Base-by-base conservation (phyloP, 495 filamentous ascomycete genomes). In the Aspergillus taichungensis region DNA sequence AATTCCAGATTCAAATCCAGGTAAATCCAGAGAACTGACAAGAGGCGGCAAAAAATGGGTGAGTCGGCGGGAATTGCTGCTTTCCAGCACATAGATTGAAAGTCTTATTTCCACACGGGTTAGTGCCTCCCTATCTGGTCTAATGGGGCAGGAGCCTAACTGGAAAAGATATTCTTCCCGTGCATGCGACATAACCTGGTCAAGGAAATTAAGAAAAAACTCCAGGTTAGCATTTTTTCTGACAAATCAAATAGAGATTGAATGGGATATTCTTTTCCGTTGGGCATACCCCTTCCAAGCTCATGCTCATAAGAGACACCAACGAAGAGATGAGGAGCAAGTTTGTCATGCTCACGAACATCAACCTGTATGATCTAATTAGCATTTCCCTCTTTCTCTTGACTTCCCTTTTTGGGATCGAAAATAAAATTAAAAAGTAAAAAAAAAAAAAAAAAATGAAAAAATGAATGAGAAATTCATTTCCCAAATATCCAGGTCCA, bases 251-350 rank as follows among this genome's bases (percentile, higher is more conserved):
- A 24, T 24, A 24, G 4, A 2, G 24, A 13, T 29, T 8, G 33
- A 39, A 8, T 48, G 40, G 0, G 36, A 12, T 37, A 29, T 13
- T 50, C 32, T 12, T 13, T 46, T 43, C 37, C 14, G 40, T 36
- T n/a, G 43, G n/a, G 69, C 83, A 70, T 60, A 96, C 88, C 59
- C 85, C 87, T 34, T 82, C 85, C 53, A 95, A 79, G 57, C 81
- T 88, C 71, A 94, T 90, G 53, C 85, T 91, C 51, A 96, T 79
- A 64, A 96, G 79, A 73, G 85, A 88, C 44, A 95, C 92, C 46
- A 95, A 71, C 11, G 86, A 91, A 33, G 90, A 92, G 52, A 94
- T 83, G n/a, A 96, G 73, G 10, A 95, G 74, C 44, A 95, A 88
- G 51, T 91, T 94, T 49, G 86, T 94, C 61, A 96, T 73, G 30